Base-by-base conservation (phyloP, 129 eudicot genomes). In the Gnaphalium uliginosum region DNA sequence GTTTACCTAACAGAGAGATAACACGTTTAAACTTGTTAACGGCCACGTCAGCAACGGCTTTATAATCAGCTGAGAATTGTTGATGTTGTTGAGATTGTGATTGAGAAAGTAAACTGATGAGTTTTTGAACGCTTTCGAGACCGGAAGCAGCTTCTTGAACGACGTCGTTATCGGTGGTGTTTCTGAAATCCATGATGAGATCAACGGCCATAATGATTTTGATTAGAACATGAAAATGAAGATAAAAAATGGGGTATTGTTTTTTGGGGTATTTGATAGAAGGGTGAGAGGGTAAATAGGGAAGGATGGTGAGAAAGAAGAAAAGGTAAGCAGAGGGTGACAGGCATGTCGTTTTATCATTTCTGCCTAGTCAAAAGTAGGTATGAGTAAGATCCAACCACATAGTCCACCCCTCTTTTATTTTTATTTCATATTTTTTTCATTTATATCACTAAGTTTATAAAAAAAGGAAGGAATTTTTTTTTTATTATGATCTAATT, bases 91-190 rank as follows among this genome's bases (percentile, higher is more conserved):
- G 66, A 2, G 74, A 48, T 19, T 61, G 68, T 4, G 51, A 78
- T 65, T 77, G 85, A 25, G 98, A 84, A 2, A 92, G 77, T 6
- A 92, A n/a, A 32, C 78, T 71, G 65, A 92, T 76, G 54, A 92
- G 86, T 25, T 87, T 86, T 43, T 88, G 87, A 18, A 89, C 96
- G 63, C 87, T 92, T 76, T 87, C 87, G 54, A 92, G 90, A 7
- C 98, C 98, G 23, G 94, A 86, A 37, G 96, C 88, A 2, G 98
- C 94, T 69, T 92, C 94, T 66, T 83, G 84, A 2, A 87, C 93
- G 21, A 86, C 93, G 81, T 33, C 76, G 66, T 81, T 81, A 39
- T 89, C 96, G 62, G 76, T 50, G 54, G 81, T 76, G 81, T 32
- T 83, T 33, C 74, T 79, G 83, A 75, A 82, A 74, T 73, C 78